Percentiles rank a stretch among this genome's conserved stretches.
phyloP scores from a whole-genome alignment of 805 yeast species.

The Saccharomyces kudriavzevii region DNA sequence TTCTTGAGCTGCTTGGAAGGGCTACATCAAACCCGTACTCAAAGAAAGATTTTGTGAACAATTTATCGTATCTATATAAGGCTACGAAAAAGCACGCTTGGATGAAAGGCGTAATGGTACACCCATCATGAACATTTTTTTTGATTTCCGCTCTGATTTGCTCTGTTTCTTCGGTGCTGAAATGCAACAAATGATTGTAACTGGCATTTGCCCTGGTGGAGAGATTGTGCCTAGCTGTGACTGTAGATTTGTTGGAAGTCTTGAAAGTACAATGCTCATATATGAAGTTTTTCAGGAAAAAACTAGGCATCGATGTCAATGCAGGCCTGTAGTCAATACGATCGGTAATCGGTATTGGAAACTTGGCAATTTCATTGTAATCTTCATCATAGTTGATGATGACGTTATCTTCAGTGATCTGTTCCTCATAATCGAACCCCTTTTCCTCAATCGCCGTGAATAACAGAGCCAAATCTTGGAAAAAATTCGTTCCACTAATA shows the following conservation, averaged over 20 bases:
- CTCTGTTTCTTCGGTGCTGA: conserved; percentile 6
- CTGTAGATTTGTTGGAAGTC: conserved; percentile 7
- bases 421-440: conserved; percentile 2
- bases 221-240: conserved; percentile 1
- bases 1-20: conserved; percentile 17
- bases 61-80: conserved; percentile 11
- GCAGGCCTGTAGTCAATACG: conserved; percentile 15
- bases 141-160: conserved; percentile 9
- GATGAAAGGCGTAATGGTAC: conserved; percentile 22
- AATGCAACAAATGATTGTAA: conserved; percentile 9
- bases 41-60: conserved; percentile 11
- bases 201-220: conserved; percentile 1
- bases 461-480: conserved; percentile 13
- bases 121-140: conserved; percentile 4
- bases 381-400: conserved; percentile 15
- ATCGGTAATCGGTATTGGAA: conserved; percentile 20
- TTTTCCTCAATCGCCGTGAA: neutral
- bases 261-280: conserved; percentile 5
- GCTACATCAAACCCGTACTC: conserved; percentile 20
- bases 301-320: conserved; percentile 7
- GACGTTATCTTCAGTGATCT: neutral
- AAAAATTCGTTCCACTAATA: conserved; percentile 15
- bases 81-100: conserved; percentile 20
- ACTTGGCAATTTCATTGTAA: conserved; percentile 4
- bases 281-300: conserved; percentile 11